Conservation (phyloP, 1,139 yeast genomes). For the Suhomyces ambrosiae region DNA sequence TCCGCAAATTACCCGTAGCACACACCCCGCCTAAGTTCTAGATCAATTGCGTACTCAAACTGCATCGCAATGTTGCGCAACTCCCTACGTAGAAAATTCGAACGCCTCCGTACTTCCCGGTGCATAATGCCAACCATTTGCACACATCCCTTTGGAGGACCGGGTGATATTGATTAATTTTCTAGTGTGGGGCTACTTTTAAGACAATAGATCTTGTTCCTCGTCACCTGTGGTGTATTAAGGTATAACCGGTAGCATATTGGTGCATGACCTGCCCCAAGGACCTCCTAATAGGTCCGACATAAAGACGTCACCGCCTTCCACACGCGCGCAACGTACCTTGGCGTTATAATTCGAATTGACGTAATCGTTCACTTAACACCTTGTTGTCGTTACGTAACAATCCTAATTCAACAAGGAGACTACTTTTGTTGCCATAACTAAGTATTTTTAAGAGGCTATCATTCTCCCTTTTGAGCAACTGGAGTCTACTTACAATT, state of each 20-base stretch:
- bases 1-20: neutral
- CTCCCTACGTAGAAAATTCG: neutral
- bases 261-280: neutral
- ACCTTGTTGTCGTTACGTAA: constrained; percentile 42
- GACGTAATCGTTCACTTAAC: constrained; percentile 11
- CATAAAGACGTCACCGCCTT: neutral
- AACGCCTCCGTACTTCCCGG: neutral
- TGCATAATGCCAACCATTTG: too few relatives aligned
- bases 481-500: constrained; percentile 62
- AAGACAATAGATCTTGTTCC: neutral
- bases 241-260: neutral
- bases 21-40: constrained; percentile 11
- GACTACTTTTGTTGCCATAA: constrained; percentile 70
- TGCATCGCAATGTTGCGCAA: neutral
- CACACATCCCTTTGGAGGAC: too few relatives aligned
- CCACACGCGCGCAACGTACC: neutral
- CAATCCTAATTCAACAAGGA: constrained; percentile 67
- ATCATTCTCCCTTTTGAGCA: constrained; percentile 70
- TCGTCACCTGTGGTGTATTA: too few relatives aligned
- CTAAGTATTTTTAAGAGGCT: constrained; percentile 69
- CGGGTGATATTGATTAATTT: too few relatives aligned
- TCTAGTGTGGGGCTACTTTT: neutral
- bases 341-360: constrained; percentile 3
- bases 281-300: neutral
- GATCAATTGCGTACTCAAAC: constrained; percentile 4